Base-by-base conservation (phyloP, 352 stramenopile genomes). In the Globisporangium canariense region DNA sequence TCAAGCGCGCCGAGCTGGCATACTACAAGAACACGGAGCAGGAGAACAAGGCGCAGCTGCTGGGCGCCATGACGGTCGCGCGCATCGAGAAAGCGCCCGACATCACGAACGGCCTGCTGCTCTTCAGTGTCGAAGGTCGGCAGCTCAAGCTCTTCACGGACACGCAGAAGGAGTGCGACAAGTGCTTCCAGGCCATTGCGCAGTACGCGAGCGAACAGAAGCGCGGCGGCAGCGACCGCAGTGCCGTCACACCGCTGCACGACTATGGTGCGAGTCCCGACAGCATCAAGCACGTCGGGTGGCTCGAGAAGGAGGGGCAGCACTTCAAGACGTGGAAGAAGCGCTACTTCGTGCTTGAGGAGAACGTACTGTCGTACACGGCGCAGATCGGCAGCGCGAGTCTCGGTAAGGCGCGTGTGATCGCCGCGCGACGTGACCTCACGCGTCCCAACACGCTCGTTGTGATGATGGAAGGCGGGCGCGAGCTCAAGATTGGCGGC, bases 91-190 rank as follows among this genome's bases (percentile, higher is more conserved):
- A 71, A 5, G 71, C 83, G 50, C 62, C 67, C 20, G 78, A 83
- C 57, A 92, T 93, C 69, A 90, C 83, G 18, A 92, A 93, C 60
- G 83, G 86, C 0, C 69, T 94, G 52, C 66, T 87, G 38, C 83
- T 93, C 71, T 56, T 75, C 53, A 77, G 82, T 56, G 73, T 76
- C 0, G 82, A 92, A 58, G 86, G 83, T 2, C 76, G 84, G 1
- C 67, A 87, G 62, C 83, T 93, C 73, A 89, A 90, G 71, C 82
- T 94, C 64, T 92, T 91, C 61, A 91, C 80, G 46, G 85, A 94
- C 64, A 91, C 82, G 13, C 75, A 80, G 34, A 73, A 60, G 4
- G 86, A 94, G 65, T 80, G 74, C 38, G 79, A 91, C 60, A 79
- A 82, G 58, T 93, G 82, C 73, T 91, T 82, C 66, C 63, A 84